Percentiles rank a stretch among this genome's conserved stretches.
Conservation (phyloP, 495 filamentous ascomycete species). For the Penicillium samsonianum region DNA sequence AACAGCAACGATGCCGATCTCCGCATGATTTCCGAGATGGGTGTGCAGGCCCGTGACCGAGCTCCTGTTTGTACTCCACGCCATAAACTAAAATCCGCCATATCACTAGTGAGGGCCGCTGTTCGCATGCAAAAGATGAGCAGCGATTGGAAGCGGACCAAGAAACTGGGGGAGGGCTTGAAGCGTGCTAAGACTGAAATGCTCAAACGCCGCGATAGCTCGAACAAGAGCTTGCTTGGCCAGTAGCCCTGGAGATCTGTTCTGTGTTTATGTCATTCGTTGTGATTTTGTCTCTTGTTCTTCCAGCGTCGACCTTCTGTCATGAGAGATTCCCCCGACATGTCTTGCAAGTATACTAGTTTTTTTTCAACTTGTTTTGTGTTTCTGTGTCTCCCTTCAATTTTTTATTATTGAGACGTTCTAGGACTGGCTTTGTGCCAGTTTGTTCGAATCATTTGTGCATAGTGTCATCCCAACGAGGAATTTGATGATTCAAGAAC, state of each 20-base stretch:
- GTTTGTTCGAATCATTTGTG: constrained; percentile 16
- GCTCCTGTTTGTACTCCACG: constrained; percentile 34
- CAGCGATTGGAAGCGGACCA: constrained; percentile 51
- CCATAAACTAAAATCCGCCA: constrained; percentile 51
- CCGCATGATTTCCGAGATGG: constrained; percentile 77
- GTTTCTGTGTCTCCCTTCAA: constrained; percentile 8
- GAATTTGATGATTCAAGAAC: constrained; percentile 12
- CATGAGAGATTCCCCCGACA: constrained; percentile 36
- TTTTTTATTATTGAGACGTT: constrained; percentile 13
- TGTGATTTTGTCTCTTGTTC: constrained; percentile 21
- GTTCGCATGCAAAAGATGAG: constrained; percentile 57
- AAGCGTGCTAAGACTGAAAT: constrained; percentile 49
- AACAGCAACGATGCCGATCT: constrained; percentile 89
- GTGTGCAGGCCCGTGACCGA: constrained; percentile 52
- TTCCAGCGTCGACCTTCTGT: constrained; percentile 28
- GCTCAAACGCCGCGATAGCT: constrained; percentile 43
- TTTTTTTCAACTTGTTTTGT: constrained; percentile 9
- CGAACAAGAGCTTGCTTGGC: constrained; percentile 25
- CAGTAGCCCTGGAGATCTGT: constrained; percentile 3
- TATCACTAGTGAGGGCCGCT: constrained; percentile 53
- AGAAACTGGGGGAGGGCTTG: constrained; percentile 48
- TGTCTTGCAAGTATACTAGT: constrained; percentile 27
- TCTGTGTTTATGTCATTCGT: constrained; percentile 15
- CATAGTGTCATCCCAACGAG: constrained; percentile 19
- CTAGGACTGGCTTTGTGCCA: constrained; percentile 1